Evolutionary conservation across 352 stramenopile species (phyloP), one percentile per base, ranked within the genome.

Genomic region (Globisporangium megalacanthum): DNA sequence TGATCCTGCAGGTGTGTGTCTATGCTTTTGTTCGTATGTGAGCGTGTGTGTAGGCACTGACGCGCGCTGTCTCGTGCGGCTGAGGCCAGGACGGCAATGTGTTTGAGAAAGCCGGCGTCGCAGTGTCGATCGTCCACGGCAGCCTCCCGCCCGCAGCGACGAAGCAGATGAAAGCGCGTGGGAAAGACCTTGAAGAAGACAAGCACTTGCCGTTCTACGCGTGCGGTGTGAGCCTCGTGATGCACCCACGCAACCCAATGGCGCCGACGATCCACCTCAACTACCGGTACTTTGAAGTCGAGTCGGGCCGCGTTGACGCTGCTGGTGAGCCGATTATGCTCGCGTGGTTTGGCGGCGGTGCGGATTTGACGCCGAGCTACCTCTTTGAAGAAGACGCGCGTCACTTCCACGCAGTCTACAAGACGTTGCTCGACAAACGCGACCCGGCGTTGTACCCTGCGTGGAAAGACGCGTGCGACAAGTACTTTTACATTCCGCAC

Each of bases 331-430:
- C 75, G 10, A 81, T 83, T 63, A 89, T 77, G 60, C 69, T 96
- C 19, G 89, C 88, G 36, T 99, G 94, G 95, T 98, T 98, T 72
- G 95, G 96, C 20, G 95, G 96, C 25, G 97, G 97, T 47, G 97
- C 96, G 6, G 97, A 99, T 66, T 89, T 99, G 59, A 99, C 97
- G 31, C 97, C 97, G 2, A 89, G 77, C 67, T 99, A 98, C 70
- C 67, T 99, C 14, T 92, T 98, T 61, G 84, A 98, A 61, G 93
- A 98, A 6, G 96, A 99, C 60, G 89, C 96, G 35, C 91, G 86
- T 54, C 96, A 99, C 68, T 99, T 99, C 77, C 97, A 99, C 74
- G 92, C 92, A 31, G 96, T 97, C 5, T 98, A 98, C 82, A 98
- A 99, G 82, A 69, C 72, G 33, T 67, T 77, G 49, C 64, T 90